Evolutionary conservation across 495 filamentous ascomycete species (phyloP).

Genomic region (Penicillium pancosmium): DNA sequence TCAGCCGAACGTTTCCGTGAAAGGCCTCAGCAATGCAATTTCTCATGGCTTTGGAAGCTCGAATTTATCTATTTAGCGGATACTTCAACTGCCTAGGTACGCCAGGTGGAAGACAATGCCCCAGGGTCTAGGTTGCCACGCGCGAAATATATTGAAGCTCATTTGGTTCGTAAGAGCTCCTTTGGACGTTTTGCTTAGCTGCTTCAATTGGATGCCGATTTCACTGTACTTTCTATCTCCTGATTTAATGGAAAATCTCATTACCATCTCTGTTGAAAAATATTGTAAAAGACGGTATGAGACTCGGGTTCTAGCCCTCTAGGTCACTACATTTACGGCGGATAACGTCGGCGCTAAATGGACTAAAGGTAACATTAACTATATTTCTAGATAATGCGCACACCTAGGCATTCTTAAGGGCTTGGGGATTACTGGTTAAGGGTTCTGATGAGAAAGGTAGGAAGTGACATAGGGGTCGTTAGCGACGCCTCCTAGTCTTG

Average conservation of each 20-base stretch:
- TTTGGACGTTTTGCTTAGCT: no score
- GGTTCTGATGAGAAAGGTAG: constrained; percentile 33
- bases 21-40: constrained; percentile 59
- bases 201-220: no score
- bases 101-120: background rate
- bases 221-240: constrained; percentile 39
- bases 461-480: constrained; percentile 19
- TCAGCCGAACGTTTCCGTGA: constrained; percentile 43
- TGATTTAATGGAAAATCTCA: constrained; percentile 43
- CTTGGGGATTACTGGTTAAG: constrained; percentile 59
- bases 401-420: constrained; percentile 62
- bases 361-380: constrained; percentile 54
- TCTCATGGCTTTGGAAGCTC: constrained; percentile 65
- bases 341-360: constrained; percentile 64
- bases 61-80: constrained; percentile 39
- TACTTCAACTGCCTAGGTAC: no score
- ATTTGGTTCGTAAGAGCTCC: no score
- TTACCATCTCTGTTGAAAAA: constrained; percentile 4
- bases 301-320: constrained; percentile 43
- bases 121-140: no score
- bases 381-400: constrained; percentile 62
- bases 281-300: constrained; percentile 46
- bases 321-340: constrained; percentile 56
- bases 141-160: no score
- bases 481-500: constrained; percentile 25